Evolutionary conservation across 148 eudicot genomes (phyloP).

Genomic region (Rhododendron ferrugineum): DNA sequence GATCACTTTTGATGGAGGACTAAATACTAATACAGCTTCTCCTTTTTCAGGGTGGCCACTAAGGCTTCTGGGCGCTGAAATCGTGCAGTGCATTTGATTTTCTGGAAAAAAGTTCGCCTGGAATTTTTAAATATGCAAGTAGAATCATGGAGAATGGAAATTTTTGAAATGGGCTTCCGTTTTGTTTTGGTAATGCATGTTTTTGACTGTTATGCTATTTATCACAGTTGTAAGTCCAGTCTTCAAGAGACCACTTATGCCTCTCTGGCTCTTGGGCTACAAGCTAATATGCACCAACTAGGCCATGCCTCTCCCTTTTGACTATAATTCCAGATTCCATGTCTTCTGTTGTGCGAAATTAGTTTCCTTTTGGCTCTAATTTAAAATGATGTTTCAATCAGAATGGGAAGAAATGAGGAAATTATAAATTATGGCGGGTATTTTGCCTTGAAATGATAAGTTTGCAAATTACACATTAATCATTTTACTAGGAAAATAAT

Average conservation of each 20-base stretch:
- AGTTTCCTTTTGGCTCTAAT: neutral
- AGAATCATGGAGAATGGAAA: neutral
- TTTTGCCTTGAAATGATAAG: neutral
- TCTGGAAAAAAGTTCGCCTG: neutral
- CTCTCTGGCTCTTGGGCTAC: neutral
- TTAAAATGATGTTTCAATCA: neutral
- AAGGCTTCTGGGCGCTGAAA: neutral
- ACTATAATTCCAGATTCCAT: neutral
- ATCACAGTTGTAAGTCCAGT: neutral
- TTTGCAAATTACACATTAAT: no score
- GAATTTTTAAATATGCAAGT: neutral
- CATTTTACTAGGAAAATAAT: no score
- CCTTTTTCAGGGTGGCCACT: neutral
- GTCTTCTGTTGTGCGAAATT: neutral
- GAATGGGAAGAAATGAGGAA: neutral
- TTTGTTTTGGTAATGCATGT: neutral
- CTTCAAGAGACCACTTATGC: neutral
- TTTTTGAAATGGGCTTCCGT: neutral
- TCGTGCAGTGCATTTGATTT: neutral
- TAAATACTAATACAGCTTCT: no score
- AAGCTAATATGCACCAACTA: neutral
- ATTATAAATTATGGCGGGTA: neutral
- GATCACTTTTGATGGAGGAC: no score
- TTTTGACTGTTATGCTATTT: neutral
- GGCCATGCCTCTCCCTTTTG: neutral